phyloP scores from a whole-genome alignment of 495 filamentous ascomycete genomes.

The Pseudotulostoma volvatum region DNA sequence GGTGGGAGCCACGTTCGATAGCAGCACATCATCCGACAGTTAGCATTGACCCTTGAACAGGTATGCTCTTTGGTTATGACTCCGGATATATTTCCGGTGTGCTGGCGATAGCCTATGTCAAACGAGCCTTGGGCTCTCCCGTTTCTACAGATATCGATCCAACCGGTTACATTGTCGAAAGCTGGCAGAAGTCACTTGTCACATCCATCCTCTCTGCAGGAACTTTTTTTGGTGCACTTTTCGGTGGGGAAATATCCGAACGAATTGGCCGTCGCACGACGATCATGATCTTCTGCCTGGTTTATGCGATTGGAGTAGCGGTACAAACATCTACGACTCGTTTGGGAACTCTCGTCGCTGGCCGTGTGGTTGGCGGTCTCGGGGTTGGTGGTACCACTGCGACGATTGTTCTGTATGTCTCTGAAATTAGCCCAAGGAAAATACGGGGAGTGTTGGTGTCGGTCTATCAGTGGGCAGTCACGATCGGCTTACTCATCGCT shows the following conservation, averaged over 20 bases:
- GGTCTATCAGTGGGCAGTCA: slow-evolving; percentile 15
- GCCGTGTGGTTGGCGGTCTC: slow-evolving; percentile 26
- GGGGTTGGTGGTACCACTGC: slow-evolving; percentile 31
- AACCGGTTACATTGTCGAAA: not conserved
- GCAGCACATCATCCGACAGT: too few species aligned
- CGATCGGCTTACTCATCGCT: slow-evolving; percentile 14
- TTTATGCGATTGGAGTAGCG: slow-evolving; percentile 50
- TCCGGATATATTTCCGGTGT: slow-evolving; percentile 40
- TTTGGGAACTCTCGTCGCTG: slow-evolving; percentile 19
- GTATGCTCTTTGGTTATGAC: slow-evolving; percentile 40
- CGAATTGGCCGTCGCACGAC: slow-evolving; percentile 41
- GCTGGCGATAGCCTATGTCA: slow-evolving; percentile 22
- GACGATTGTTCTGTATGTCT: slow-evolving; percentile 26
- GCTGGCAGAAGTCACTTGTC: slow-evolving; percentile 11
- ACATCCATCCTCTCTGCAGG: slow-evolving; percentile 48
- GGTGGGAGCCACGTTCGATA: too few species aligned
- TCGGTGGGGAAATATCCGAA: slow-evolving; percentile 40
- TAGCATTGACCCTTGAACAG: slow-evolving; percentile 1
- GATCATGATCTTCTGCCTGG: slow-evolving; percentile 34
- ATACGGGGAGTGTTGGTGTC: slow-evolving; percentile 17
- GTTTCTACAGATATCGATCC: not conserved
- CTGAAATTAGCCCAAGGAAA: slow-evolving; percentile 14
- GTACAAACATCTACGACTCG: slow-evolving; percentile 36
- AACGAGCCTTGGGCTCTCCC: not conserved
- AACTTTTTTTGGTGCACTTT: slow-evolving; percentile 50